Evolutionary conservation across 495 filamentous ascomycete species (phyloP).

Genomic region (Hyaloscypha bicolor): DNA sequence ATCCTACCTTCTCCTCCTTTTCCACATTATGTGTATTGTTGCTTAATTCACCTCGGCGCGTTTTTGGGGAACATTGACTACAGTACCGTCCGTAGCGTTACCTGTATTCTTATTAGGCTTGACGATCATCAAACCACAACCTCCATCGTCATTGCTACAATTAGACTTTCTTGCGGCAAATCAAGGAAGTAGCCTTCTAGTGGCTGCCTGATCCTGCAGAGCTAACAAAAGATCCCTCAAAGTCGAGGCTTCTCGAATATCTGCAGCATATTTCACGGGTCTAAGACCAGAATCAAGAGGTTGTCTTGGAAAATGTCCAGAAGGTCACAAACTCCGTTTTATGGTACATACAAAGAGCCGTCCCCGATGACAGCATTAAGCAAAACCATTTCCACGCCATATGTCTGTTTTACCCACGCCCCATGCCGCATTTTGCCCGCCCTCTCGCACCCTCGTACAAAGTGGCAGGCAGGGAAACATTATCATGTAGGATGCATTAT

Average conservation of each 20-base stretch:
- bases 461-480: slow-evolving; percentile 31
- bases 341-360: slow-evolving; percentile 32
- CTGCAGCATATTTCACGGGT: not conserved
- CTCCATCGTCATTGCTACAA: too few species aligned
- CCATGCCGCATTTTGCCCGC: slow-evolving; percentile 31
- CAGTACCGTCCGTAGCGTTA: too few species aligned
- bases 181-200: too few species aligned
- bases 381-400: slow-evolving; percentile 32
- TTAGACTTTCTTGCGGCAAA: too few species aligned
- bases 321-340: slow-evolving; percentile 32
- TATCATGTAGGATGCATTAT: slow-evolving; percentile 33
- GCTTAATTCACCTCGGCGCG: too few species aligned
- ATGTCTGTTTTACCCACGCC: slow-evolving; percentile 30
- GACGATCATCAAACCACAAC: too few species aligned
- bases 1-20: too few species aligned
- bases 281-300: not conserved
- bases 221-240: not conserved
- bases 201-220: not conserved
- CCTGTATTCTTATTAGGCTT: too few species aligned
- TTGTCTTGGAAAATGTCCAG: not conserved
- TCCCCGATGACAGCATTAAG: slow-evolving; percentile 23
- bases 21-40: too few species aligned
- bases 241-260: not conserved
- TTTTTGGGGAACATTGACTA: too few species aligned
- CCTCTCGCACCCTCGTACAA: slow-evolving; percentile 22